phyloP scores from a whole-genome alignment of 2,329 filamentous ascomycete genomes.

The Albifimbria verrucaria region DNA sequence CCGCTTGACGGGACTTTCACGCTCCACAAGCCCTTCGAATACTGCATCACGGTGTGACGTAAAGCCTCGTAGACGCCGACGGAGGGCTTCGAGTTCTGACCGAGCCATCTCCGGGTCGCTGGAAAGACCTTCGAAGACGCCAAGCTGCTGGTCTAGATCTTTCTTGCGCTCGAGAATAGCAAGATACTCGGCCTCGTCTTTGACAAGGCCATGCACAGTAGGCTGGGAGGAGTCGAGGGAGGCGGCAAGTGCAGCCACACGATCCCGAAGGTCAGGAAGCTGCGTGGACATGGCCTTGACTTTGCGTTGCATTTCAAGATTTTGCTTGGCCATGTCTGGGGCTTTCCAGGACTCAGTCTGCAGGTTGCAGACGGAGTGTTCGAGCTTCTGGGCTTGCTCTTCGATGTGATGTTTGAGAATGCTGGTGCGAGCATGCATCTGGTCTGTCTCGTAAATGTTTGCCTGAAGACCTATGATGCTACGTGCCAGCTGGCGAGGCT shows the following conservation, averaged over 20 bases:
- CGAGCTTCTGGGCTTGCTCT: slow-evolving; percentile 41
- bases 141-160: slow-evolving; percentile 59
- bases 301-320: slow-evolving; percentile 69
- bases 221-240: slow-evolving; percentile 33
- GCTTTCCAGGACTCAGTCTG: slow-evolving; percentile 48
- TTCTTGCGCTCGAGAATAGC: slow-evolving; percentile 55
- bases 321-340: slow-evolving; percentile 61
- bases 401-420: slow-evolving; percentile 55
- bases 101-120: slow-evolving; percentile 67
- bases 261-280: slow-evolving; percentile 59
- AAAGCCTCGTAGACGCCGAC: slow-evolving; percentile 59
- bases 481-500: slow-evolving; percentile 46
- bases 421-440: slow-evolving; percentile 51
- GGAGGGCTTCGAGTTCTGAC: slow-evolving; percentile 64
- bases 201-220: slow-evolving; percentile 55
- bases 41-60: slow-evolving; percentile 64
- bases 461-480: slow-evolving; percentile 55
- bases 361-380: slow-evolving; percentile 39
- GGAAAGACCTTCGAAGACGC: slow-evolving; percentile 68
- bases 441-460: slow-evolving; percentile 51
- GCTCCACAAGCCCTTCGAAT: slow-evolving; percentile 70
- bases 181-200: slow-evolving; percentile 57
- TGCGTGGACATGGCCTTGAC: slow-evolving; percentile 65
- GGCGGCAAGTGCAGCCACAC: slow-evolving; percentile 39
- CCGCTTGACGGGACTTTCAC: slow-evolving; percentile 51